phyloP scores from a whole-genome alignment of 129 eudicot genomes.

The Chrysanthemum seticuspe region DNA sequence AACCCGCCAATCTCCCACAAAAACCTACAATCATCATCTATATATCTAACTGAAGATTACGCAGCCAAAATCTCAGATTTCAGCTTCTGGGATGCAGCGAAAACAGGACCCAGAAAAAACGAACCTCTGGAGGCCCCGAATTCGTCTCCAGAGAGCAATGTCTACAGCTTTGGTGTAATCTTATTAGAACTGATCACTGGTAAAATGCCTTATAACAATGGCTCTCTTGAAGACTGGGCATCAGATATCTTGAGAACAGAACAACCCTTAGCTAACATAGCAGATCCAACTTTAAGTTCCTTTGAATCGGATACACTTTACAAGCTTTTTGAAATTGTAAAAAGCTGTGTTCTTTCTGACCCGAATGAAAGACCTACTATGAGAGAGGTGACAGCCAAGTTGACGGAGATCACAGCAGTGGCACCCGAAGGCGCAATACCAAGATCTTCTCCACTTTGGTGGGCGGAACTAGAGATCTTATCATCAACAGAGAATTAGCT shows the following conservation, averaged over 20 bases:
- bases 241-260: constrained; percentile 35
- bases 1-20: constrained; percentile 57
- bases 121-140: constrained; percentile 40
- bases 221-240: constrained; percentile 41
- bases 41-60: constrained; percentile 76
- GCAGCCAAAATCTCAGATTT: constrained; percentile 88
- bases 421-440: constrained; percentile 70
- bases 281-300: constrained; percentile 55
- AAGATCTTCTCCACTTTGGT: constrained; percentile 78
- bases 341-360: constrained; percentile 48
- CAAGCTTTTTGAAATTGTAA: constrained; percentile 51
- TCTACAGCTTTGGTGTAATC: constrained; percentile 65
- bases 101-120: constrained; percentile 44
- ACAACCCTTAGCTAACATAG: constrained; percentile 34
- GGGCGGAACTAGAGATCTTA: constrained; percentile 89
- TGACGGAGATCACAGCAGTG: constrained; percentile 59
- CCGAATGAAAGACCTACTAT: constrained; percentile 54
- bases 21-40: constrained; percentile 61
- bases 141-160: constrained; percentile 54
- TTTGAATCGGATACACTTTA: constrained; percentile 33
- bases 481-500: constrained; percentile 45
- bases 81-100: constrained; percentile 58
- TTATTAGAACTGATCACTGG: constrained; percentile 75
- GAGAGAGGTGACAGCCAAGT: constrained; percentile 41
- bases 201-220: constrained; percentile 36